Evolutionary conservation across 805 yeast species (phyloP).

Genomic region (Saccharomycopsis olivae): DNA sequence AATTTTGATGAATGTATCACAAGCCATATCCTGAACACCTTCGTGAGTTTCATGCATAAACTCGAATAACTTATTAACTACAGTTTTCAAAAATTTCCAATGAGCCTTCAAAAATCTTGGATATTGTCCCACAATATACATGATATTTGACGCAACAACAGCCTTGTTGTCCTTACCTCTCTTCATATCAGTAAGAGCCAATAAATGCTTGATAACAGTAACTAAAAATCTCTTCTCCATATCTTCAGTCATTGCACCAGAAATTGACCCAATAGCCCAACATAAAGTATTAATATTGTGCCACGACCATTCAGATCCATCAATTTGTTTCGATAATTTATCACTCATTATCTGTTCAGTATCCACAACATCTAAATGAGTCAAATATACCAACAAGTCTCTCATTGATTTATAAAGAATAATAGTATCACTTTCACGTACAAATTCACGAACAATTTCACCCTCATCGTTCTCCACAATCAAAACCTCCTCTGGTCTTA

Average conservation of each 20-base stretch:
- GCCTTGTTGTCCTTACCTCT: constrained; percentile 98
- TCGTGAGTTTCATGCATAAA: constrained; percentile 99
- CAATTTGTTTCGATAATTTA: constrained; percentile 84
- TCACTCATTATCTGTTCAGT: constrained; percentile 91
- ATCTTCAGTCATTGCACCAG: constrained; percentile 98
- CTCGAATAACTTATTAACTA: constrained; percentile 88
- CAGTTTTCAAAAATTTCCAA: constrained; percentile 95
- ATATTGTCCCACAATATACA: constrained; percentile 99
- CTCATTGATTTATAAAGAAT: constrained; percentile 92
- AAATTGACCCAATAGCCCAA: constrained; percentile 99
- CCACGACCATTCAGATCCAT: constrained; percentile 99
- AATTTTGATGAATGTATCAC: constrained; percentile 96
- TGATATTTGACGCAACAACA: constrained; percentile 97
- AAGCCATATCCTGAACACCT: constrained; percentile 99
- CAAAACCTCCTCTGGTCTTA: constrained; percentile 94
- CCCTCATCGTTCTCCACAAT: constrained; percentile 98
- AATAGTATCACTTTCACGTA: constrained; percentile 93
- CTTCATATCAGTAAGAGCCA: constrained; percentile 89
- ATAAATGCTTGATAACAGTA: constrained; percentile 81
- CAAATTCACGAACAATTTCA: constrained; percentile 95
- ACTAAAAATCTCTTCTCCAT: constrained; percentile 93
- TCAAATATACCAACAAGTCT: constrained; percentile 87
- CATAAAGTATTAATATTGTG: constrained; percentile 92
- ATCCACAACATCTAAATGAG: constrained; percentile 90
- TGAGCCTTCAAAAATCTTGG: constrained; percentile 96